Percentiles rank a stretch among this genome's conserved stretches.
phyloP scores from a whole-genome alignment of 257 asterid species.

The Verbena officinalis region DNA sequence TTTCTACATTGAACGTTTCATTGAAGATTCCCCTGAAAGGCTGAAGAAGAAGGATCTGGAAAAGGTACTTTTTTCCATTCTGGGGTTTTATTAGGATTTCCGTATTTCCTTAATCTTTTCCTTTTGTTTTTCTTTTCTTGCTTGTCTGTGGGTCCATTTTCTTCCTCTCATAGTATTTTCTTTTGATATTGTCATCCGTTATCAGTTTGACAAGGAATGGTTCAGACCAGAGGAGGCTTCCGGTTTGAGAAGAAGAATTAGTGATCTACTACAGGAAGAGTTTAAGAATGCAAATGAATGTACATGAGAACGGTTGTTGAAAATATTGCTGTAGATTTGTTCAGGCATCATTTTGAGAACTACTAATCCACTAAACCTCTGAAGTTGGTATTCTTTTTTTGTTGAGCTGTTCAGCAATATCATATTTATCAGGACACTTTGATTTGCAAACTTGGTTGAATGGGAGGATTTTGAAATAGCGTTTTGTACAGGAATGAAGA shows the following conservation, averaged over 20 bases:
- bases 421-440: slow-evolving; percentile 5
- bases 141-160: slow-evolving; percentile 9
- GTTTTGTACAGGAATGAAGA: slow-evolving; percentile 27
- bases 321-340: slow-evolving; percentile 30
- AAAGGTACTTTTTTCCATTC: slow-evolving; percentile 49
- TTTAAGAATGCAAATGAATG: slow-evolving; percentile 47
- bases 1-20: slow-evolving; percentile 82
- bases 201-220: slow-evolving; percentile 88
- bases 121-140: too few species aligned
- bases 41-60: slow-evolving; percentile 54
- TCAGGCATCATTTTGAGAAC: slow-evolving; percentile 12
- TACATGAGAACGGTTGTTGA: slow-evolving; percentile 12
- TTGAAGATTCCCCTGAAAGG: slow-evolving; percentile 65
- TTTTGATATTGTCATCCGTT: slow-evolving; percentile 19
- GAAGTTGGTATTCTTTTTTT: slow-evolving; percentile 10
- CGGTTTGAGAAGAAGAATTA: slow-evolving; percentile 55
- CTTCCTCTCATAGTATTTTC: neutral
- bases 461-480: slow-evolving; percentile 16
- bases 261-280: slow-evolving; percentile 46
- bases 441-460: slow-evolving; percentile 5
- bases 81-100: slow-evolving; percentile 5
- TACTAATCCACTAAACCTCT: slow-evolving; percentile 8
- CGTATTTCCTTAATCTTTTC: neutral
- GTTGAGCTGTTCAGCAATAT: slow-evolving; percentile 23
- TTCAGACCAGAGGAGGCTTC: slow-evolving; percentile 85